Evolutionary conservation across 305 asterid genomes (phyloP).

Genomic region (Lippia alba): DNA sequence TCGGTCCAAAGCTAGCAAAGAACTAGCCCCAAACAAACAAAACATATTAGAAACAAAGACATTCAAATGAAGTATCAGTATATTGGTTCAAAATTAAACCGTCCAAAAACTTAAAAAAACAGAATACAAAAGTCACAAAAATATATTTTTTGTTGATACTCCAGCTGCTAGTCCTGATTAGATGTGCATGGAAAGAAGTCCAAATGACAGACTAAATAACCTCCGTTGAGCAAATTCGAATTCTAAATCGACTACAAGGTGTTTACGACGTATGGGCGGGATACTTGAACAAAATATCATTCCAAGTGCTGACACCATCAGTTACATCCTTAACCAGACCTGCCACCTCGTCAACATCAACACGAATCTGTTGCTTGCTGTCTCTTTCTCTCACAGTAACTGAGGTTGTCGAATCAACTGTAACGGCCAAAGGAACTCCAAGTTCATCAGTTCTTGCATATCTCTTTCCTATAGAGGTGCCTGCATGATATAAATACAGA

Average conservation of each 20-base stretch:
- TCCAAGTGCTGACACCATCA: constrained; percentile 84
- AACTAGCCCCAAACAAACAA: no score
- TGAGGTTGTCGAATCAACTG: constrained; percentile 77
- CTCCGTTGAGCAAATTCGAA: not conserved
- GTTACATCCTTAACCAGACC: constrained; percentile 69
- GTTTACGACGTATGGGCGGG: constrained; percentile 77
- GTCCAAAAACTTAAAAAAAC: not conserved
- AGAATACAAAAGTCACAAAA: not conserved
- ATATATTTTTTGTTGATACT: not conserved
- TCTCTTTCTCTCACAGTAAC: constrained; percentile 91
- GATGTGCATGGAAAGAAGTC: not conserved
- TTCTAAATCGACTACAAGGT: not conserved
- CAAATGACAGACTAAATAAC: not conserved
- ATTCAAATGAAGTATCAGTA: not conserved
- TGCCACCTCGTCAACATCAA: constrained; percentile 75
- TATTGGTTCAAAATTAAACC: not conserved
- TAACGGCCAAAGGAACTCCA: constrained; percentile 88
- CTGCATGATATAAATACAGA: constrained; percentile 39
- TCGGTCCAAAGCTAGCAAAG: no score
- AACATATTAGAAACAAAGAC: not conserved
- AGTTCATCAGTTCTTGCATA: constrained; percentile 96
- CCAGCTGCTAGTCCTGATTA: not conserved
- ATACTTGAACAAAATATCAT: constrained; percentile 60
- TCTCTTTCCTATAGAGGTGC: constrained; percentile 90
- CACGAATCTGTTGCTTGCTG: constrained; percentile 92